Conservation (phyloP, 225 moss, liverwort and hornwort genomes). For the Lunularia cruciata region DNA sequence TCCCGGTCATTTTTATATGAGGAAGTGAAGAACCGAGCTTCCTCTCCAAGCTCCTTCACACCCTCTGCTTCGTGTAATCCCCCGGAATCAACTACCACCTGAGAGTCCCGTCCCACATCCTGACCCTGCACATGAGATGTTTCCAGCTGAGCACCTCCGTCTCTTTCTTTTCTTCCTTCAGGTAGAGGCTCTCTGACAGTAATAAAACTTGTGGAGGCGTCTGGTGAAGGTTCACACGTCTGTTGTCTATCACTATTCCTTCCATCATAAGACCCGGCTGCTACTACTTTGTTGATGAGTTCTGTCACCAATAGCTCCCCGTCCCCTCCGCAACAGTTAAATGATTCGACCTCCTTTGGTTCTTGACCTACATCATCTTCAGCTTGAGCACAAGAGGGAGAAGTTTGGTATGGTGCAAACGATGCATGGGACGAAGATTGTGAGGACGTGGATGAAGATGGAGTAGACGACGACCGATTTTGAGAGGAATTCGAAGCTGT, state of each 20-base stretch:
- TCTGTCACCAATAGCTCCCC: constrained; percentile 23
- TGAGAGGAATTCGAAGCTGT: constrained; percentile 34
- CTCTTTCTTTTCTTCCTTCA: constrained; percentile 28
- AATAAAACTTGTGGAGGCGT: constrained; percentile 7
- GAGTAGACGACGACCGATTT: constrained; percentile 38
- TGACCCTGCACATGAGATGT: constrained; percentile 8
- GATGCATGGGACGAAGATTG: constrained; percentile 39
- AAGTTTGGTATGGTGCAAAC: constrained; percentile 9
- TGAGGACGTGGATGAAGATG: constrained; percentile 40
- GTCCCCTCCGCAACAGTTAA: constrained; percentile 23
- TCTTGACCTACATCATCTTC: constrained; percentile 30
- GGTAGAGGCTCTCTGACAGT: constrained; percentile 11
- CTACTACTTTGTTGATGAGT: constrained; percentile 17
- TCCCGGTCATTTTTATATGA: constrained; percentile 10
- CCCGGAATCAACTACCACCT: constrained; percentile 3
- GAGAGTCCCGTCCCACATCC: constrained; percentile 4
- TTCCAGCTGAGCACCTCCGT: constrained; percentile 4
- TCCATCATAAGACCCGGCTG: constrained; percentile 21
- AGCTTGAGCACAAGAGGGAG: constrained; percentile 23
- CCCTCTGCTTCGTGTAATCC: constrained; percentile 19
- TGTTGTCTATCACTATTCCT: constrained; percentile 24
- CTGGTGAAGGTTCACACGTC: constrained; percentile 18
- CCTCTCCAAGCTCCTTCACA: constrained; percentile 36
- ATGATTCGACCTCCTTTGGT: constrained; percentile 30
- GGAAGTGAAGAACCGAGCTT: constrained; percentile 19